A percentile compares a stretch with the other conserved stretches of the same genome.
Conservation (phyloP, 306 rosid genomes). For the Prunus persica region DNA sequence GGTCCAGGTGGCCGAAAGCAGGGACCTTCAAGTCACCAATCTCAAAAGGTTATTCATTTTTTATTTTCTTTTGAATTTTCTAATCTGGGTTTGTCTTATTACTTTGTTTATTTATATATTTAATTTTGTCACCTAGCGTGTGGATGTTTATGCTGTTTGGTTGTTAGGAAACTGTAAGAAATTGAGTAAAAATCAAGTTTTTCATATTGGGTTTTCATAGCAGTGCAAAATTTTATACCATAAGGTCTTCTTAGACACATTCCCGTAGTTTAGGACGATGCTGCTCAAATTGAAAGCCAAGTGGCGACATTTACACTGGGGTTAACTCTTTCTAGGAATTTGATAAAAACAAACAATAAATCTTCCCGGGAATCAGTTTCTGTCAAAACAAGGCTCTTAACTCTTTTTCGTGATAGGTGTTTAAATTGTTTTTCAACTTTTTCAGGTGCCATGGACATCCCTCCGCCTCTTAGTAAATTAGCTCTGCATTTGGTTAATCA, state of each 20-base stretch:
- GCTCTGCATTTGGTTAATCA: conserved; percentile 36
- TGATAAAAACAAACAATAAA: neutral
- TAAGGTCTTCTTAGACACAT: neutral
- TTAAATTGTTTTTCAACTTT: neutral
- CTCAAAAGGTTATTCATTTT: neutral
- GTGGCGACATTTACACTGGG: neutral
- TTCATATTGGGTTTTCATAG: too few species aligned
- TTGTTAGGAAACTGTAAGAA: neutral
- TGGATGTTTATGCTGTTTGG: neutral
- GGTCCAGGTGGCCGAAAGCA: conserved; percentile 3
- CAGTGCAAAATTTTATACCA: neutral
- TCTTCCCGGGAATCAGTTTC: neutral
- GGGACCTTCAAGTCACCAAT: neutral
- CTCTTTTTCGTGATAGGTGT: neutral
- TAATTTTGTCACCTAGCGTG: neutral
- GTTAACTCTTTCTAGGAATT: neutral
- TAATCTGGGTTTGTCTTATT: neutral
- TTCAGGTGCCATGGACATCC: conserved; percentile 47
- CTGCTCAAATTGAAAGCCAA: neutral
- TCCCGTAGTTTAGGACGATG: neutral
- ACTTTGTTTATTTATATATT: neutral
- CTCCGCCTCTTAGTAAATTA: conserved; percentile 50
- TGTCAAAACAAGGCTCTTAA: neutral
- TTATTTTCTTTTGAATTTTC: neutral
- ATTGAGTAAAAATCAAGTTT: neutral